Conservation (phyloP, 805 yeast species). For the Ogataea polymorpha region DNA sequence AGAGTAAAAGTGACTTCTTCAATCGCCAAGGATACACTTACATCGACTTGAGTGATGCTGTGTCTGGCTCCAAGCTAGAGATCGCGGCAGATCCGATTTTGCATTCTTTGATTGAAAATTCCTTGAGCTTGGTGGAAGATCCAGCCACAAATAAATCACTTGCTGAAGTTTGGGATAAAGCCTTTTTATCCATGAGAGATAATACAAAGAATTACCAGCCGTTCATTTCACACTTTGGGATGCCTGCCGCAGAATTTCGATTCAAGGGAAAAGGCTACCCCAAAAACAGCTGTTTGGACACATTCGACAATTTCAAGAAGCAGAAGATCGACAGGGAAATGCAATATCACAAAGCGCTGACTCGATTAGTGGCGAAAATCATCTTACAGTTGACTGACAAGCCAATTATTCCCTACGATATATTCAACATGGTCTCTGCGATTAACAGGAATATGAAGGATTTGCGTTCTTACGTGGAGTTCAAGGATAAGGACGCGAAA, state of each 20-base stretch:
- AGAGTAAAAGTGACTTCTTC: conserved; percentile 49
- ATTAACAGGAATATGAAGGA: conserved; percentile 45
- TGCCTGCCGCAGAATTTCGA: conserved; percentile 65
- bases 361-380: conserved; percentile 51
- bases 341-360: conserved; percentile 52
- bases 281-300: conserved; percentile 58
- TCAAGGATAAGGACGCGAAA: conserved; percentile 8
- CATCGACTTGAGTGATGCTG: conserved; percentile 69
- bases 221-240: conserved; percentile 57
- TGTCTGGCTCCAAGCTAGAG: conserved; percentile 49
- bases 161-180: conserved; percentile 21
- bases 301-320: conserved; percentile 51
- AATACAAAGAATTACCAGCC: conserved; percentile 66
- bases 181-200: conserved; percentile 15
- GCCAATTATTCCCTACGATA: conserved; percentile 72
- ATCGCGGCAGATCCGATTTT: conserved; percentile 59
- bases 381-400: conserved; percentile 63
- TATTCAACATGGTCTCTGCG: conserved; percentile 43
- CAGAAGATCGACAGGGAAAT: conserved; percentile 52
- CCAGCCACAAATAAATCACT: conserved; percentile 26
- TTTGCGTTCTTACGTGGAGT: conserved; percentile 39
- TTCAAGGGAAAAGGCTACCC: conserved; percentile 43
- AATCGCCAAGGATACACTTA: conserved; percentile 63
- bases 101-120: conserved; percentile 43
- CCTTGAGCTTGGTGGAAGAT: conserved; percentile 32